Base-by-base conservation (phyloP, 2,329 filamentous ascomycete genomes). In the Monascus ruber region DNA sequence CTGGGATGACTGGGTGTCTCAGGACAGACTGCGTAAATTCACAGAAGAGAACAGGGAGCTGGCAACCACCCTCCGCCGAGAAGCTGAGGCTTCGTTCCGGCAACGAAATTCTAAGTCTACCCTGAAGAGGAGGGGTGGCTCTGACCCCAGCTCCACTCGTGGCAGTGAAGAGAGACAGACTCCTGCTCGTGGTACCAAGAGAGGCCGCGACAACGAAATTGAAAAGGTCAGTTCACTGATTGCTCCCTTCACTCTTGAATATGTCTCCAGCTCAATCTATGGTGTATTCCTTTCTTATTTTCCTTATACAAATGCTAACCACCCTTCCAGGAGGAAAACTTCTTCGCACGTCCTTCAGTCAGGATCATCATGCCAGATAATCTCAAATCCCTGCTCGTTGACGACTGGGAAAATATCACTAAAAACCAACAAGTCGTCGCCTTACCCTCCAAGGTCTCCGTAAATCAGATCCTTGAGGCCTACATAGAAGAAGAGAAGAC, bases 391-490 rank as follows among this genome's bases (percentile, higher is more conserved):
- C 74, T 94, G 46, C 77, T 98, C 3, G 91, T 98, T 24, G 91
- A 98, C 58, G 91, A 98, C 61, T 98, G 91, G 91, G 91, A 98
- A 63, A 94, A 95, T 53, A 80, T 98, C 45, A 98, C 91, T 41
- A 96, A 95, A 67, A 91, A 93, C 58, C 78, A 86, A 50, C 85
- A 89, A 56, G 78, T 96, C 4, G 85, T 95, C 27, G 81, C 85
- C 1, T 71, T 98, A 10, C 91, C 91, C 0, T 81, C 86, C 35
- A 70, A 73, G 26, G 76, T 81, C 37, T 79, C 89, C 1, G 85
- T 91, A 43, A 77, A 75, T 47, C 68, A 77, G 47, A 85, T 98
- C 44, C 68, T 98, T 10, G 74, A 86, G 36, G 83, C 89, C 47
- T 98, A 95, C 60, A 70, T 81, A 40, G 72, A 73, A 1, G 77